Conservation (phyloP, 148 eudicot species). For the Amaranthus cruentus region DNA sequence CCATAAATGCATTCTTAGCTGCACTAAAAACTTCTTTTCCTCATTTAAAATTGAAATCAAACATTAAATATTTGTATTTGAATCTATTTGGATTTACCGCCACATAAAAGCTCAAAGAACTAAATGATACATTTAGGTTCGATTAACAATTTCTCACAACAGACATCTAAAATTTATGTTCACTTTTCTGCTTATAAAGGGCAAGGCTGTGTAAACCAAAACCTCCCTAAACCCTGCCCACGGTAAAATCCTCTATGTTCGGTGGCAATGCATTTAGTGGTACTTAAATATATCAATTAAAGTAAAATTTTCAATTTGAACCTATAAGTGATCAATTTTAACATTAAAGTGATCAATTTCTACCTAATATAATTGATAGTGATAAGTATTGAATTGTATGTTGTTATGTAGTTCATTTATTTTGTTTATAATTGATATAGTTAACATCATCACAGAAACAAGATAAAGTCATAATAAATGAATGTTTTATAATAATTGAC, state of each 20-base stretch:
- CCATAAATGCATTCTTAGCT: conserved; percentile 27
- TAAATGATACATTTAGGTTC: background rate
- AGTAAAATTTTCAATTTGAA: no score
- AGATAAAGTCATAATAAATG: no score
- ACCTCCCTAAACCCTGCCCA: background rate
- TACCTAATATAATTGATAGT: no score
- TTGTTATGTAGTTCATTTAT: no score
- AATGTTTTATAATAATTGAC: no score
- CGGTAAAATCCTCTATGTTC: background rate
- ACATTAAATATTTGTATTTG: conserved; percentile 9
- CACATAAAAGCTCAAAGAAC: conserved; percentile 3
- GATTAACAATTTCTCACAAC: background rate
- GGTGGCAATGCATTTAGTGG: background rate
- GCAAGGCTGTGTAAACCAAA: background rate
- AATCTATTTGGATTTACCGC: conserved; percentile 13
- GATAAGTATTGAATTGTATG: no score
- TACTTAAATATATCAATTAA: background rate
- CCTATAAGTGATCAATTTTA: no score
- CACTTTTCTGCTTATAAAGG: background rate
- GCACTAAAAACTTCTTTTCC: background rate
- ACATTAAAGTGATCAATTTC: no score
- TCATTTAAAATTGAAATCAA: conserved; percentile 10
- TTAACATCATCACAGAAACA: no score
- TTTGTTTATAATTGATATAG: no score
- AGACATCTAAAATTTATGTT: background rate